Evolutionary conservation across 257 asterid species (phyloP), one percentile per base, ranked within the genome.

Genomic region (Jasminum sambac): DNA sequence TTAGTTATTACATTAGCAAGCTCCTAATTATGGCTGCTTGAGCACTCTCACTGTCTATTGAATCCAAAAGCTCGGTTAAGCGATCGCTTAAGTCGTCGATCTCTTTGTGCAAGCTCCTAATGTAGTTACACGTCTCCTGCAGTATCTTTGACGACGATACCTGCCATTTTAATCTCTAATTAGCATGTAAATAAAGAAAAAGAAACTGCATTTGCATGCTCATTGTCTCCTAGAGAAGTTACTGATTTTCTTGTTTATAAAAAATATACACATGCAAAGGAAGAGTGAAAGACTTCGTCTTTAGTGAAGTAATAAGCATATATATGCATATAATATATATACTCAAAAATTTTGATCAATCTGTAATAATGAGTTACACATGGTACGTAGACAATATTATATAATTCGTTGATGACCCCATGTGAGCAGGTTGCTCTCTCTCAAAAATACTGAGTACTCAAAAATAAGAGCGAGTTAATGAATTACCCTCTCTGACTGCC

Each of bases 61-160:
- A 73, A 66, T 81, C 84, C 79, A 84, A 68, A 55, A 84, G 86
- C 60, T 81, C 79, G 14, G 84, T 73, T 67, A 84, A 61, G 64
- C 88, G 61, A 2, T 81, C 88, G 60, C 88, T 84, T 60, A 84
- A 42, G 19, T 69, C 86, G 70, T 84, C 86, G 58, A 84, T 84
- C 75, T 84, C 88, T 70, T 77, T 73, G 66, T 84, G 88, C 70
- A 84, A 74, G 77, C 25, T 81, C 62, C 81, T 68, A 11, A 84
- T 84, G 64, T 84, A 81, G 83, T 84, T 84, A 63, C 88, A 84
- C 24, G 88, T 84, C 70, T 84, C 88, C 43, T 84, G 86, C 81
- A 84, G 44, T 26, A 81, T 84, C 76, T 81, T 84, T 34, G 88
- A 79, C 10, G 88, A 86, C 17, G 86, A 79, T 4, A 66, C 88